Evolutionary conservation across 257 asterid species (phyloP).

Genomic region (Mitragyna speciosa): DNA sequence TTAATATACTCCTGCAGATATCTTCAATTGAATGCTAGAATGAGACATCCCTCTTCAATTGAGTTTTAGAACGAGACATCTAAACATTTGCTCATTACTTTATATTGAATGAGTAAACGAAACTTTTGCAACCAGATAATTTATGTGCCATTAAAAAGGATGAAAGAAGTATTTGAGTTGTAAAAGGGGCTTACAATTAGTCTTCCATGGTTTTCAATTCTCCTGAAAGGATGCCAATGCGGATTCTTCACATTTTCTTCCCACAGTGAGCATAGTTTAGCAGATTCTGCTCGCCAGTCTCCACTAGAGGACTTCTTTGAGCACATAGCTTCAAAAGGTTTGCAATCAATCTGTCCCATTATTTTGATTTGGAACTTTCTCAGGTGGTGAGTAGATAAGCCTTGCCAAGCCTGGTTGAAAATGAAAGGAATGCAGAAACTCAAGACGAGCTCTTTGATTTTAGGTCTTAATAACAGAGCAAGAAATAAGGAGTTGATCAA

Average conservation of each 20-base stretch:
- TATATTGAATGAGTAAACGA: too few species aligned
- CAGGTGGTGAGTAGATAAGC: not conserved
- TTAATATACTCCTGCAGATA: too few species aligned
- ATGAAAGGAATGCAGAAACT: not conserved
- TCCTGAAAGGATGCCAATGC: constrained; percentile 26
- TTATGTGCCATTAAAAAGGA: not conserved
- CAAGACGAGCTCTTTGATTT: not conserved
- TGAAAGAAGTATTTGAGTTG: too few species aligned
- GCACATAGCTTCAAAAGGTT: constrained; percentile 13
- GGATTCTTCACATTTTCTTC: constrained; percentile 18
- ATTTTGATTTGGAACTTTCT: constrained; percentile 10
- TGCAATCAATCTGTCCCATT: constrained; percentile 27
- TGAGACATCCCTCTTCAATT: too few species aligned
- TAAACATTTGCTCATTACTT: too few species aligned
- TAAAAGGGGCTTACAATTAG: not conserved
- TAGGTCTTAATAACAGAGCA: not conserved
- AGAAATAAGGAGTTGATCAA: not conserved
- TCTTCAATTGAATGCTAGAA: too few species aligned
- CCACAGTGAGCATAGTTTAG: constrained; percentile 19
- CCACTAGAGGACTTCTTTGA: not conserved
- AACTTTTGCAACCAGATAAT: too few species aligned
- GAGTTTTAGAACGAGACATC: too few species aligned
- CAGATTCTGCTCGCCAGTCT: constrained; percentile 7
- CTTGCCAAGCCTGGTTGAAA: constrained; percentile 5
- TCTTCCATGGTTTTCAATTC: not conserved